These are phyloP conservation scores for Sporisorium iseilematis-ciliati DNA, from an alignment of 1,284 basidiomycete genomes.

Conservation along the genomic window DNA sequence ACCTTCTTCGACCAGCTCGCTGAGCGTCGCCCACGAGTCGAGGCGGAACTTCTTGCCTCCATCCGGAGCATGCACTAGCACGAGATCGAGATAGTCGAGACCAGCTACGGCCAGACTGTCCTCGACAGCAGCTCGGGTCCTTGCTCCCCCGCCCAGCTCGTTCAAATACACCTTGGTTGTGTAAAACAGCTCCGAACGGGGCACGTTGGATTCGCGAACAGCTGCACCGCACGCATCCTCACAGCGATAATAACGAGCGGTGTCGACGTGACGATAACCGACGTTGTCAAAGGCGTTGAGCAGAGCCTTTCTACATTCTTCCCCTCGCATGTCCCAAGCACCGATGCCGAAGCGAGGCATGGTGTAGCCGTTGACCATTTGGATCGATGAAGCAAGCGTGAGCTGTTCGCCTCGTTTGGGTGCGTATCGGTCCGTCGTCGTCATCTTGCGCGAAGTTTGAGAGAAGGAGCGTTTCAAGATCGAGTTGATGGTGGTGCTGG, in stretches of 20 bases:
- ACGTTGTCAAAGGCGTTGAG: constrained; percentile 39
- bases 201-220: constrained; percentile 78
- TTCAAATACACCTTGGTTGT: constrained; percentile 78
- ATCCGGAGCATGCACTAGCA: constrained; percentile 57
- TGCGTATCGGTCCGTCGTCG: constrained; percentile 26
- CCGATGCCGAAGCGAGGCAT: constrained; percentile 54
- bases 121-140: constrained; percentile 71
- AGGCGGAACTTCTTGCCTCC: constrained; percentile 69
- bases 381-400: constrained; percentile 31
- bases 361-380: constrained; percentile 36
- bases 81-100: constrained; percentile 76
- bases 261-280: constrained; percentile 71
- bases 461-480: no score
- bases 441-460: constrained; percentile 12
- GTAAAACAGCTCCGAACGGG: constrained; percentile 83
- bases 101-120: constrained; percentile 79
- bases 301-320: constrained; percentile 29
- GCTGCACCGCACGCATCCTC: constrained; percentile 88
- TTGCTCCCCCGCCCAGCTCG: constrained; percentile 70
- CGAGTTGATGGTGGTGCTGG: neutral
- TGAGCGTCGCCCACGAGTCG: constrained; percentile 57
- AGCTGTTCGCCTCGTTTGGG: constrained; percentile 26
- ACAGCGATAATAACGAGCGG: constrained; percentile 72
- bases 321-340: constrained; percentile 51
- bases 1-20: constrained; percentile 54